Evolutionary conservation across 2,329 filamentous ascomycete genomes (phyloP).

Genomic region (Lachnellula suecica): DNA sequence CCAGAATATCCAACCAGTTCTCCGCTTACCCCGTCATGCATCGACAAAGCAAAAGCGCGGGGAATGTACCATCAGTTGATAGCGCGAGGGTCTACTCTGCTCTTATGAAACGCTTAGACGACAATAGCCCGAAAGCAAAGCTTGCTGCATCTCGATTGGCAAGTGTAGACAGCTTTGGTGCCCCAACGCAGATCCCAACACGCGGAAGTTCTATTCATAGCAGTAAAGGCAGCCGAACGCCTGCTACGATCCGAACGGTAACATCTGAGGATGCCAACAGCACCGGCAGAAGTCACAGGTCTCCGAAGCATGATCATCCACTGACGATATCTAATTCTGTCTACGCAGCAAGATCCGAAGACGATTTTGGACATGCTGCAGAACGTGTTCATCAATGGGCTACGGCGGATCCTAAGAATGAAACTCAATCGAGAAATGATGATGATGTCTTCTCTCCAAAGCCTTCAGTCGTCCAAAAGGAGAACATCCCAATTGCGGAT

Average conservation of each 20-base stretch:
- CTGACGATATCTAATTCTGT: slow-evolving; percentile 14
- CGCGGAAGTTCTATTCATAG: slow-evolving; percentile 19
- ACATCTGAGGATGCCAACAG: slow-evolving; percentile 8
- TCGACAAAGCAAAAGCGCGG: slow-evolving; percentile 13
- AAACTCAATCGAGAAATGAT: slow-evolving; percentile 12
- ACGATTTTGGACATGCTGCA: slow-evolving; percentile 16
- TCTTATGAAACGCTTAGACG: slow-evolving; percentile 55
- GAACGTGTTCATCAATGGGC: slow-evolving; percentile 23
- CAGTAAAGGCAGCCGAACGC: slow-evolving; percentile 11
- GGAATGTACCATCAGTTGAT: slow-evolving; percentile 39
- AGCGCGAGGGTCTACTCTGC: slow-evolving; percentile 63
- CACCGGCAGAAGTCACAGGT: background rate
- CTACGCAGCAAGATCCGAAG: slow-evolving; percentile 8
- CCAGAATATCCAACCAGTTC: slow-evolving; percentile 26
- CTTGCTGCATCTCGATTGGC: slow-evolving; percentile 18
- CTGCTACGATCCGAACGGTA: slow-evolving; percentile 28
- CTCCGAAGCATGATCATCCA: slow-evolving; percentile 9
- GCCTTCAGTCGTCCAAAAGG: background rate
- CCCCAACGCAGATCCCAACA: slow-evolving; percentile 6
- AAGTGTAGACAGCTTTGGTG: slow-evolving; percentile 18
- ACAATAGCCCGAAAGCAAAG: slow-evolving; percentile 35
- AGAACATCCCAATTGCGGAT: background rate
- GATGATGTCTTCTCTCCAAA: slow-evolving; percentile 28
- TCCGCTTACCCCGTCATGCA: slow-evolving; percentile 26
- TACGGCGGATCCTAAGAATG: slow-evolving; percentile 16